Conservation (phyloP, 257 asterid genomes). For the Primulina huaijiensis region DNA sequence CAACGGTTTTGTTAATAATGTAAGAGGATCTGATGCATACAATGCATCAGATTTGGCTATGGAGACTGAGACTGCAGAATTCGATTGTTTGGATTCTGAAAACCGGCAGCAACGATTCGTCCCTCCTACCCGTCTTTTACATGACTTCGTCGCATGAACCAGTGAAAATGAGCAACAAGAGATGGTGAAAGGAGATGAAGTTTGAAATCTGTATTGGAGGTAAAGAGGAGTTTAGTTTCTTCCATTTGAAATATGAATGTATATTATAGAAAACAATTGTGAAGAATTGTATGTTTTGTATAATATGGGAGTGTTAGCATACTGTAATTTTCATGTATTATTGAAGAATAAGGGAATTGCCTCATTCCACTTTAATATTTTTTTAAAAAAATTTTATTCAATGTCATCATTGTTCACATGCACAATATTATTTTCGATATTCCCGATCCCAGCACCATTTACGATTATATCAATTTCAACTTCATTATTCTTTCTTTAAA, state of each 20-base stretch:
- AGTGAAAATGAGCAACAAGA: background rate
- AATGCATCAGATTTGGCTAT: conserved; percentile 37
- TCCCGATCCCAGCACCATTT: too few species aligned
- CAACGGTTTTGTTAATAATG: conserved; percentile 42
- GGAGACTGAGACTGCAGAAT: conserved; percentile 46
- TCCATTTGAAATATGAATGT: conserved; percentile 30
- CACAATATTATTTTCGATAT: too few species aligned
- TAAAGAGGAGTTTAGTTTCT: conserved; percentile 17
- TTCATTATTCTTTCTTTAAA: too few species aligned
- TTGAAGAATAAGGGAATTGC: conserved; percentile 25
- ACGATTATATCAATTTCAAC: too few species aligned
- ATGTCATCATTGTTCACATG: too few species aligned
- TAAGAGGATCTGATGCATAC: conserved; percentile 44
- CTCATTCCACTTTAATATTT: background rate
- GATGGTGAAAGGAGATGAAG: background rate
- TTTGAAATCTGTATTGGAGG: background rate
- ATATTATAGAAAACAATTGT: conserved; percentile 34
- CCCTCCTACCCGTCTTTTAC: conserved; percentile 43
- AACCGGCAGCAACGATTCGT: conserved; percentile 47
- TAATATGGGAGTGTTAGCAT: conserved; percentile 26
- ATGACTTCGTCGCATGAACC: conserved; percentile 39
- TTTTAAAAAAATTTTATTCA: too few species aligned
- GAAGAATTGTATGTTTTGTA: conserved; percentile 32
- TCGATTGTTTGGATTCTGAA: conserved; percentile 52
- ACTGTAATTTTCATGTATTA: conserved; percentile 32